phyloP scores from a whole-genome alignment of 2,329 filamentous ascomycete species.

The Venturia carpophila region DNA sequence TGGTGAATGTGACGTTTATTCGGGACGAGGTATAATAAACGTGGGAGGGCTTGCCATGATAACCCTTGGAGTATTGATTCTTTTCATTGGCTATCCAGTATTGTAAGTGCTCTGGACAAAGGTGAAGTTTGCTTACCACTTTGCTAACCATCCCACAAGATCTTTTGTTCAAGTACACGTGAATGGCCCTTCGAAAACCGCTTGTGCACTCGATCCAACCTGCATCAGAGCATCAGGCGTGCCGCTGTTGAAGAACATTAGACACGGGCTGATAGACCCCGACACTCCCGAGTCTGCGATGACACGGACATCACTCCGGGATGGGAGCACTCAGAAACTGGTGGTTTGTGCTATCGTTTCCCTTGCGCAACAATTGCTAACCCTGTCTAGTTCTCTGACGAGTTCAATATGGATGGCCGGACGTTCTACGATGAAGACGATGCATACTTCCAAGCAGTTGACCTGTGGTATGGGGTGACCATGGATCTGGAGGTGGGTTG shows the following conservation, averaged over 20 bases:
- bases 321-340: slow-evolving; percentile 55
- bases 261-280: slow-evolving; percentile 56
- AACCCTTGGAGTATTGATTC: slow-evolving; percentile 50
- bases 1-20: slow-evolving; percentile 58
- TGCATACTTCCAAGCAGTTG: slow-evolving; percentile 58
- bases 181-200: slow-evolving; percentile 7
- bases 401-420: slow-evolving; percentile 59
- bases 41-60: slow-evolving; percentile 55
- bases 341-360: slow-evolving; percentile 40
- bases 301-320: slow-evolving; percentile 44
- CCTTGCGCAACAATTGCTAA: slow-evolving; percentile 16
- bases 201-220: slow-evolving; percentile 36
- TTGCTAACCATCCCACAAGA: slow-evolving; percentile 41
- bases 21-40: slow-evolving; percentile 55
- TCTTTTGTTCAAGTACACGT: slow-evolving; percentile 22
- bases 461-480: slow-evolving; percentile 66
- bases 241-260: slow-evolving; percentile 52
- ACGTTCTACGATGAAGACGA: slow-evolving; percentile 67
- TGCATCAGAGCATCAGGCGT: slow-evolving; percentile 45
- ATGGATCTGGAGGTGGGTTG: slow-evolving; percentile 54
- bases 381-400: slow-evolving; percentile 53
- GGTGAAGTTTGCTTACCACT: slow-evolving; percentile 42
- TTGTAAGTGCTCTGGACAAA: slow-evolving; percentile 45
- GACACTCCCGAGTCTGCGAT: slow-evolving; percentile 54
- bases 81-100: slow-evolving; percentile 64